phyloP scores from a whole-genome alignment of 2,329 filamentous ascomycete species.

The Colletotrichum abscissum region DNA sequence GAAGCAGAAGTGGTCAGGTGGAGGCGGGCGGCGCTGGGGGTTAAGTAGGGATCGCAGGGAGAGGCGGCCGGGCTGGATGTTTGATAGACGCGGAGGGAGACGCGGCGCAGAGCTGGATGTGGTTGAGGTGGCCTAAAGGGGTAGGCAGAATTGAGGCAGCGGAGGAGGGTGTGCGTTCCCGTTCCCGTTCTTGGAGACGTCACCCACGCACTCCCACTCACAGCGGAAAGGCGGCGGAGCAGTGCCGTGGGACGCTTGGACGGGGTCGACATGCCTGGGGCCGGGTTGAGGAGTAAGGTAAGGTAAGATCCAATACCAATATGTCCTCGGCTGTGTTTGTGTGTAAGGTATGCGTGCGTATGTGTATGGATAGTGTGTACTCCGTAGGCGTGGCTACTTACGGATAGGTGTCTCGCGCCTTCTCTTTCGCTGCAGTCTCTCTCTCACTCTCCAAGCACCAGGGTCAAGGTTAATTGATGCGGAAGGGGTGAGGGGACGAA shows the following conservation, averaged over 20 bases:
- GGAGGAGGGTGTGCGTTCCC: slow-evolving; percentile 41
- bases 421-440: background rate
- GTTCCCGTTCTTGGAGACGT: slow-evolving; percentile 37
- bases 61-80: slow-evolving; percentile 21
- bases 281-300: background rate
- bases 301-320: background rate
- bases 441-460: background rate
- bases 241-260: slow-evolving; percentile 45
- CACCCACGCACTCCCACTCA: slow-evolving; percentile 25
- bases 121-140: slow-evolving; percentile 45
- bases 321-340: background rate
- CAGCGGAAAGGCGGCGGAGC: slow-evolving; percentile 33
- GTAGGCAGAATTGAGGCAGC: slow-evolving; percentile 30
- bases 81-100: slow-evolving; percentile 31
- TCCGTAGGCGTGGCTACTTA: too few relatives aligned
- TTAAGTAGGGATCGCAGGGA: slow-evolving; percentile 35
- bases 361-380: too few relatives aligned
- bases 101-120: slow-evolving; percentile 28
- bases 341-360: too few relatives aligned
- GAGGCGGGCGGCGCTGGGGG: slow-evolving; percentile 29
- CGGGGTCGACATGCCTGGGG: slow-evolving; percentile 42
- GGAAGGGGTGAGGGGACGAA: slow-evolving; percentile 22
- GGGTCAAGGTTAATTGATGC: background rate
- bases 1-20: slow-evolving; percentile 1
- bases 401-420: background rate